Evolutionary conservation across 768 basidiomycete genomes (phyloP).

Genomic region (Hebeloma cylindrosporum): DNA sequence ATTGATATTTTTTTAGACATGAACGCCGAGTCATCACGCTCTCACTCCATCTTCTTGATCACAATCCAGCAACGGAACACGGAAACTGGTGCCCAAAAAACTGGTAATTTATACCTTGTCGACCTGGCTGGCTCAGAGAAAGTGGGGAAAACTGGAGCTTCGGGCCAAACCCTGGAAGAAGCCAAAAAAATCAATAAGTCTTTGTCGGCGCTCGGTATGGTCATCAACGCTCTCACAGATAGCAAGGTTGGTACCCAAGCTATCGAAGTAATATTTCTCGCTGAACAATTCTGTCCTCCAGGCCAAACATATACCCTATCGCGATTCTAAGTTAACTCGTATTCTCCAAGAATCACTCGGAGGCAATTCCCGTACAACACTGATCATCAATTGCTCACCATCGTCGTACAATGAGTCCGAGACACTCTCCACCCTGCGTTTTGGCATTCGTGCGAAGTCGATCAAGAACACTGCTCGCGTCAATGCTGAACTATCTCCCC

Average conservation of each 20-base stretch:
- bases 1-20: constrained; percentile 55
- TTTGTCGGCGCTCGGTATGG: constrained; percentile 96
- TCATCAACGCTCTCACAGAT: constrained; percentile 97
- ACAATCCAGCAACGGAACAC: constrained; percentile 97
- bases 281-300: constrained; percentile 30
- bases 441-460: constrained; percentile 99
- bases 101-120: constrained; percentile 94
- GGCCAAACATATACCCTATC: constrained; percentile 97
- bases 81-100: constrained; percentile 93
- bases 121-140: constrained; percentile 99
- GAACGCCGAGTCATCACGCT: constrained; percentile 99
- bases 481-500: constrained; percentile 94
- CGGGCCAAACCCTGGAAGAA: constrained; percentile 97
- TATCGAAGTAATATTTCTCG: background rate
- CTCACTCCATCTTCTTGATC: constrained; percentile 98
- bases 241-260: constrained; percentile 60
- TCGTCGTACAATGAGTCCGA: constrained; percentile 97
- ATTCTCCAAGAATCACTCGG: constrained; percentile 98
- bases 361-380: constrained; percentile 91
- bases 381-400: constrained; percentile 99
- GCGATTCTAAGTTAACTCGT: constrained; percentile 98
- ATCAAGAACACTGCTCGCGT: constrained; percentile 99
- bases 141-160: constrained; percentile 98
- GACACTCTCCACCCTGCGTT: constrained; percentile 94
- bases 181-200: constrained; percentile 99